Base-by-base conservation (phyloP, 768 basidiomycete species). In the Auricularia sp. region DNA sequence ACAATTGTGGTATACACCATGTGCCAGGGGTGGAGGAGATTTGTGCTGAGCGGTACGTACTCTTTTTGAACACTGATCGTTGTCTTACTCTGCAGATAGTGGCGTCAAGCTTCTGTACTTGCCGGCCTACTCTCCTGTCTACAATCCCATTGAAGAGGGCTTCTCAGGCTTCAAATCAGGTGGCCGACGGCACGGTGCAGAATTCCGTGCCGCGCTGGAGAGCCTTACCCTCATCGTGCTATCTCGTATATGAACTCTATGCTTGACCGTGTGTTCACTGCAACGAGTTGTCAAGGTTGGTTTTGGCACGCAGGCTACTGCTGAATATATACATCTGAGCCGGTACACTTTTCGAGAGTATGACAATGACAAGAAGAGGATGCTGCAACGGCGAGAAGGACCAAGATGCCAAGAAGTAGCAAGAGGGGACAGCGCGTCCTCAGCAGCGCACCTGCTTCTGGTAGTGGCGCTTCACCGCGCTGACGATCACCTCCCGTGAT, bases 61-160 rank as follows among this genome's bases (percentile, higher is more conserved):
- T n/a, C 2, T n/a, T 7, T 63, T 29, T n/a, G 36, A 18, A 18
- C 43, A 1, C 35, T 18, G 53, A 14, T 36, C 7, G 1, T 16
- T 62, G n/a, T 33, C 56, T 54, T 39, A 6, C 21, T 11, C 29
- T 21, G 18, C 23, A 33, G 16, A 39, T 34, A 64, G 42, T 14
- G 44, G 51, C 5, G 42, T 47, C 3, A n/a, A 36, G 14, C 34
- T 34, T 62, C 8, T 65, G 2, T 75, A 73, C 62, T 65, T 76
- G 2, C 75, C 75, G 3, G 68, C 74, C 2, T 78, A 77, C 64
- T 77, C 72, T 1, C 76, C 77, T 3, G 75, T 77, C 67, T 71
- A 70, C 62, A 76, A 70, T 58, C 75, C 73, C 1, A 77, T 77
- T 56, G 74, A 78, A 62, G 69, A 74, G 64, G 69, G 68, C 21